Base-by-base conservation (phyloP, 2,329 filamentous ascomycete genomes). In the Aspergillus niger region DNA sequence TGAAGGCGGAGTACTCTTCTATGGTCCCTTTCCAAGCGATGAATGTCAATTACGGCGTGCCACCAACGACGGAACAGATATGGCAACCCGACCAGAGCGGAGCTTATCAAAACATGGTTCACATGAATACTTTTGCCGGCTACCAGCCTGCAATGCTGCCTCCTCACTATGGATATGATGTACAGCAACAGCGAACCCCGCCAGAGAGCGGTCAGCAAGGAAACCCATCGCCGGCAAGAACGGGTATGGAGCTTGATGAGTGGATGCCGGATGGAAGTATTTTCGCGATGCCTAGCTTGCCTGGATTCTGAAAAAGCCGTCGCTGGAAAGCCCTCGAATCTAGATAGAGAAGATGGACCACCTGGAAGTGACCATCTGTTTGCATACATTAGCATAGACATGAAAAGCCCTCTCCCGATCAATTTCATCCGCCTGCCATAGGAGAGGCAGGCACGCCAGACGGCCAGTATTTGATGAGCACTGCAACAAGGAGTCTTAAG, bases 191-290 rank as follows among this genome's bases (percentile, higher is more conserved):
- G 57, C 58, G 62, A 43, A 61, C 67, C 13, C 61, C 64, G 20
- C 59, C 57, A 39, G 58, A 43, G 20, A 48, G n/a, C 30, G 22
- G 28, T 28, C 69, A 61, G 44, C 63, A 57, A 48, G 50, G 54
- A 15, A 55, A 61, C 15, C 59, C 60, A 7, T 58, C 64, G 32
- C 53, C 62, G 13, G 58, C 62, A 11, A 63, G 63, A n/a, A 63
- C 64, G 24, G 66, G 69, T 20, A 70, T 73, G 68, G 71, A 73
- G 51, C 39, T 72, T 28, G 71, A 74, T 54, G 70, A 70, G 1
- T 74, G 71, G 71, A 60, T 72, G 53, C 68, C 71, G 5, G 69
- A 71, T 49, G 69, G 70, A 17, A 72, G 67, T 58, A 65, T 73
- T 20, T 71, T 66, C 56, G 70, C 69, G 11, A 63, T 70, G 64